Percentiles rank a stretch among this genome's conserved stretches.
Conservation (phyloP, 2,329 filamentous ascomycete genomes). For the Atkinsonella hypoxylon region DNA sequence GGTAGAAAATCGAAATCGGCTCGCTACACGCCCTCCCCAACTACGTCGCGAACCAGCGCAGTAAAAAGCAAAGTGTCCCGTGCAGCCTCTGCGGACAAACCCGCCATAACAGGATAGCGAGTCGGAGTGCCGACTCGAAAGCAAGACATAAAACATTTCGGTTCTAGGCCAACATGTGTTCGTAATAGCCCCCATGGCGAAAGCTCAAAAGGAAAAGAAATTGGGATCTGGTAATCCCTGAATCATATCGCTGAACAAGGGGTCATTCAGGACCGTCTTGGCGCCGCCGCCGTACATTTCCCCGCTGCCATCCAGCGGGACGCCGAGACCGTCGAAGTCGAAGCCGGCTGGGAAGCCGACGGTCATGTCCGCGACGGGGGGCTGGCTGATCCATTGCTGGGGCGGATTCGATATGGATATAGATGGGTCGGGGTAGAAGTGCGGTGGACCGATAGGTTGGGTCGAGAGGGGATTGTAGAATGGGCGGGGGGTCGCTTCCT, state of each 20-base stretch:
- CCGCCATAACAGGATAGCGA: too few relatives aligned
- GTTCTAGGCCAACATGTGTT: too few relatives aligned
- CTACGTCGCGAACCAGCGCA: too few relatives aligned
- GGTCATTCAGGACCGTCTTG: slow-evolving; percentile 26
- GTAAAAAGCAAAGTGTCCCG: too few relatives aligned
- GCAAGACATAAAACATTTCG: too few relatives aligned
- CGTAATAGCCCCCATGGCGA: too few relatives aligned
- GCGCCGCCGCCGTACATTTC: slow-evolving; percentile 21
- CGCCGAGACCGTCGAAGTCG: slow-evolving; percentile 19
- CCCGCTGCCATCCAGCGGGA: slow-evolving; percentile 15
- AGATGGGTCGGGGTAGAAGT: slow-evolving; percentile 4
- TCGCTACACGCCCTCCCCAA: too few relatives aligned
- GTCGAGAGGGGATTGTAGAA: slow-evolving; percentile 13
- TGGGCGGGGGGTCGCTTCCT: slow-evolving; percentile 18
- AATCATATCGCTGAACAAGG: slow-evolving; percentile 27
- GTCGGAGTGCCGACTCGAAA: too few relatives aligned
- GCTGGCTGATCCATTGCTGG: slow-evolving; percentile 8
- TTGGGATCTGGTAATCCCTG: slow-evolving; percentile 22
- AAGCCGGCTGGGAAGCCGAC: slow-evolving; percentile 15
- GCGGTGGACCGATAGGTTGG: slow-evolving; percentile 17
- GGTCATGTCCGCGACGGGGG: slow-evolving; percentile 8
- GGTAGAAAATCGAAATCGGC: too few relatives aligned
- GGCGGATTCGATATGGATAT: not conserved
- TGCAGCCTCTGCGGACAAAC: too few relatives aligned
- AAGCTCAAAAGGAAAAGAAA: slow-evolving; percentile 22